Evolutionary conservation across 1,284 basidiomycete genomes (phyloP), one percentile per base, ranked within the genome.

Genomic region (Ceratorhiza oryzae-sativae): DNA sequence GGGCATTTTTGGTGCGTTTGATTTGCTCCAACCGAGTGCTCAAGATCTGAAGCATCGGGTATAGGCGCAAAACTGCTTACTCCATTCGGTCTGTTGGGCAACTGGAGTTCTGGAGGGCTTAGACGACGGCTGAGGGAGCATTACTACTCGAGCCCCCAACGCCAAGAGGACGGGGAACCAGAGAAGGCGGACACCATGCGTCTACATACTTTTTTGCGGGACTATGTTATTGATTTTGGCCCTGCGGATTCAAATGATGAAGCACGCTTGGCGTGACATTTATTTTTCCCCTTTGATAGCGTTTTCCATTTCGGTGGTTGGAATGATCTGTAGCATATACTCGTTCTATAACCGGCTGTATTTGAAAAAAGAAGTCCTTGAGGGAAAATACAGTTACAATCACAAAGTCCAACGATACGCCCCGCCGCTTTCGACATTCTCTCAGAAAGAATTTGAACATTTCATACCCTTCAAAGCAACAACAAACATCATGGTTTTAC

Each of bases 141-240:
- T 23, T 59, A 59, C 18, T 41, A 39, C 36, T 39, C 58, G 10
- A 41, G 1, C 12, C 36, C 34, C 12, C 36, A 59, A 8, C 9
- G n/a, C 25, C 10, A 13, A 4, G 58, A 42, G 23, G 3, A 20
- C 15, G 18, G 18, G 18, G 36, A 59, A 34, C 32, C 18, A 18
- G 8, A 12, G 6, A 55, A 32, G 18, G 1, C 30, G 51, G 51
- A 55, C 18, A 55, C 51, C 18, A 42, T 59, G 8, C 58, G 58
- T 3, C 23, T 59, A 25, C 41, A 59, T 13, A 39, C 58, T 6
- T 59, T 59, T 23, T 45, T 59, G 20, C 58, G 58, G 15, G 58
- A 59, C 36, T 59, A 59, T 59, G 58, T 59, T 9, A 45, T 59
- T 20, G 58, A 59, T 45, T 59, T 59, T 36, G 58, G 58, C 2